Evolutionary conservation across 768 basidiomycete genomes (phyloP).

Genomic region (Tricholoma terreum): DNA sequence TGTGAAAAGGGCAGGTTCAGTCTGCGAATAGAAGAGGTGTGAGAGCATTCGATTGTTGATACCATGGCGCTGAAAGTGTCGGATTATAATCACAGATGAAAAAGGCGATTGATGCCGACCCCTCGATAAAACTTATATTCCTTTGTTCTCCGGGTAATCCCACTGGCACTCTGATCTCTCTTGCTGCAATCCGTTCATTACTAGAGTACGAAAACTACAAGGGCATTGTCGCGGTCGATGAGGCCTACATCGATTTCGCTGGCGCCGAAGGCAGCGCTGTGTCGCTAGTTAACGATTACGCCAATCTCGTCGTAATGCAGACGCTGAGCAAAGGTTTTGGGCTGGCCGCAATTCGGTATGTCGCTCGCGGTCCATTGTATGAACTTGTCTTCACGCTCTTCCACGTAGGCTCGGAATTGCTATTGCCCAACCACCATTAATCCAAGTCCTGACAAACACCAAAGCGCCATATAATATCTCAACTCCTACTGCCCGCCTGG

Average conservation of each 20-base stretch:
- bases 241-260: constrained; percentile 97
- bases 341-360: constrained; percentile 89
- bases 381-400: neutral
- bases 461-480: constrained; percentile 99
- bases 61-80: neutral
- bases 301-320: constrained; percentile 92
- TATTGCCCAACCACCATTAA: constrained; percentile 83
- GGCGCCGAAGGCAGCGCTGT: constrained; percentile 59
- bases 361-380: constrained; percentile 3
- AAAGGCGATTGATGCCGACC: constrained; percentile 61
- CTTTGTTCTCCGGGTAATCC: constrained; percentile 98
- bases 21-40: constrained; percentile 68
- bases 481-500: constrained; percentile 81
- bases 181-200: constrained; percentile 62
- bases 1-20: constrained; percentile 74
- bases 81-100: constrained; percentile 55
- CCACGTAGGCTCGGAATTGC: constrained; percentile 77
- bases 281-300: constrained; percentile 72
- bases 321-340: constrained; percentile 97
- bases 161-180: constrained; percentile 82
- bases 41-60: constrained; percentile 17
- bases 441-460: constrained; percentile 89
- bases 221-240: constrained; percentile 92
- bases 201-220: constrained; percentile 80
- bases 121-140: constrained; percentile 86